These are phyloP conservation scores for Termitomyces sp. DNA, from an alignment of 768 basidiomycete species.

Conservation along the genomic window DNA sequence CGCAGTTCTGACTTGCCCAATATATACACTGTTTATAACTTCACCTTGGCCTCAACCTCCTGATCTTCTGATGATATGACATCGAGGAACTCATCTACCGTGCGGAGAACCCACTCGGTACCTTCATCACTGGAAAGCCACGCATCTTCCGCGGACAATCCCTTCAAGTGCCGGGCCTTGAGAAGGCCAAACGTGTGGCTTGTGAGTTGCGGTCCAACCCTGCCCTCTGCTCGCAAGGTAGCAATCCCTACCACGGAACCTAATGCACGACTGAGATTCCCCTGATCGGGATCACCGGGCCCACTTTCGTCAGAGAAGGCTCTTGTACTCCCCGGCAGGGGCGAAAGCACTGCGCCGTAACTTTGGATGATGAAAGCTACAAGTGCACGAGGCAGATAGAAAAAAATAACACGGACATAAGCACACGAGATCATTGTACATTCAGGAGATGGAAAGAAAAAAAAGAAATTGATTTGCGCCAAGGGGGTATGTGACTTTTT, in stretches of 20 bases:
- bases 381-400: conserved; percentile 12
- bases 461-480: conserved; percentile 6
- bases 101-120: conserved; percentile 83
- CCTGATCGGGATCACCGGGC: conserved; percentile 54
- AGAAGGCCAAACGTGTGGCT: conserved; percentile 90
- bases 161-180: conserved; percentile 65
- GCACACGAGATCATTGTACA: conserved; percentile 7
- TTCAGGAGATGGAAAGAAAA: conserved; percentile 9
- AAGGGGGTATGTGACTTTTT: not conserved
- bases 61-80: conserved; percentile 51
- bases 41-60: conserved; percentile 45
- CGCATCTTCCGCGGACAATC: conserved; percentile 61
- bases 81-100: conserved; percentile 76
- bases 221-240: conserved; percentile 76
- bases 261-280: conserved; percentile 79
- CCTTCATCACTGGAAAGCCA: conserved; percentile 87
- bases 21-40: conserved; percentile 41
- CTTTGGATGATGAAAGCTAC: conserved; percentile 83
- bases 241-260: conserved; percentile 84
- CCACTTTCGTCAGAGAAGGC: conserved; percentile 33
- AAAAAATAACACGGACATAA: conserved; percentile 12
- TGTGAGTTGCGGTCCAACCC: conserved; percentile 81
- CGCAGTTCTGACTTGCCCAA: conserved; percentile 5
- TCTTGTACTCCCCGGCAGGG: conserved; percentile 56
- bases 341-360: conserved; percentile 75